Evolutionary conservation across 768 basidiomycete species (phyloP), one percentile per base, ranked within the genome.

Genomic region (Leccinum subtestaceum): DNA sequence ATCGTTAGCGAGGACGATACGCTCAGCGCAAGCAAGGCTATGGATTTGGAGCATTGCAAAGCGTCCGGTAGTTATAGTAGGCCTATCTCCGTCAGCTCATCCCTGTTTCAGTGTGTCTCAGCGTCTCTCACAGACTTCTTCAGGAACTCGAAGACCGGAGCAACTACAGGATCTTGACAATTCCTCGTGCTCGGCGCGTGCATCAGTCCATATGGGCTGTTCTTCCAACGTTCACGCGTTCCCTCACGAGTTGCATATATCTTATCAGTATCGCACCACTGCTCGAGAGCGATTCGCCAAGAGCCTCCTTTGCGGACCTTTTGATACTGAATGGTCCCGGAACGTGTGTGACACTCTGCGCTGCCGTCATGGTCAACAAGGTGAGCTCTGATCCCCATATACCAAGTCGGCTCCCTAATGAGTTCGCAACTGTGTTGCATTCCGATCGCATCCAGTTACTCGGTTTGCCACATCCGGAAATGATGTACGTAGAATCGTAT

Each of bases 321-420:
- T 77, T 99, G 52, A 75, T 99, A 53, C 74, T 98, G 29, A 98
- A 98, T 72, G 97, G 97, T 2, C 97, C 97, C 0, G 96, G 97
- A 15, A 98, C 96, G 6, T 95, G 93, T 70, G 84, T 95, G 34
- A 77, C 88, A 5, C 78, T 98, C 6, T 92, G 89, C 58, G 59
- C 82, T 15, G 85, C 89, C 1, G 81, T 85, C 13, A 87, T 85
- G 68, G 57, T 93, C 46, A 88, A 88, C 64, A 85, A 83, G 72
- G 94, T 91, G 70, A 64, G 84, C 76, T 13, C 47, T 43, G 5
- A 57, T 52, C 36, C 67, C 46, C 40, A n/a, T 17, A 13, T 50
- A 40, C 23, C 34, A 25, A 47, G 31, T 21, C 40, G 36, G 23
- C 10, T 43, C 38, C 48, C 52, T 36, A 50, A 58, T 21, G 40